Percentiles rank a stretch among this genome's conserved stretches.
Evolutionary conservation across 2,329 filamentous ascomycete genomes (phyloP).

Genomic region (Rutstroemia sydowiana): DNA sequence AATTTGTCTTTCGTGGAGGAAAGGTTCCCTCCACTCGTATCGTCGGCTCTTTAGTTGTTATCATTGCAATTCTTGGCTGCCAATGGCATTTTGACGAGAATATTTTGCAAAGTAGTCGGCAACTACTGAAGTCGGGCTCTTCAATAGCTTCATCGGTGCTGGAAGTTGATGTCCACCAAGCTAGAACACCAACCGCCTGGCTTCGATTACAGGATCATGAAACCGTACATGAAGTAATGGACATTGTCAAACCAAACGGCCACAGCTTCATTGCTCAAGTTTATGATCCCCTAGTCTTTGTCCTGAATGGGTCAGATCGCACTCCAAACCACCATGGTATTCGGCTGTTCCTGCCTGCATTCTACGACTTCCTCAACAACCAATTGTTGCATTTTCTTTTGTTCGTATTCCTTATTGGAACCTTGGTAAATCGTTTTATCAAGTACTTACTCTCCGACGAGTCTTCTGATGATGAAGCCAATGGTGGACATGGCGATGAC

Average conservation of each 20-base stretch:
- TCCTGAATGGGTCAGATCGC: conserved; percentile 61
- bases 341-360: conserved; percentile 45
- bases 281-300: conserved; percentile 67
- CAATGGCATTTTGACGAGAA: conserved; percentile 67
- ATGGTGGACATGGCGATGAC: conserved; percentile 37
- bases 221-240: conserved; percentile 68
- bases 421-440: conserved; percentile 62
- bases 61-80: conserved; percentile 64
- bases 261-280: conserved; percentile 68
- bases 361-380: conserved; percentile 61
- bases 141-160: conserved; percentile 32
- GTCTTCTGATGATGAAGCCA: conserved; percentile 38
- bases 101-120: conserved; percentile 28
- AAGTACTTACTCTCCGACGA: conserved; percentile 65
- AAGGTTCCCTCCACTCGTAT: conserved; percentile 64
- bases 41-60: conserved; percentile 65
- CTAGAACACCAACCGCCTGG: conserved; percentile 70
- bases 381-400: conserved; percentile 53
- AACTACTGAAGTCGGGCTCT: background rate
- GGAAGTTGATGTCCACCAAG: conserved; percentile 61
- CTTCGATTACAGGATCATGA: conserved; percentile 70
- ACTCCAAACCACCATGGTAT: conserved; percentile 40
- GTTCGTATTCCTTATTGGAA: conserved; percentile 54
- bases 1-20: conserved; percentile 55
- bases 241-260: conserved; percentile 63